Percentiles rank a stretch among this genome's conserved stretches.
phyloP scores from a whole-genome alignment of 495 filamentous ascomycete genomes.

The Aspergillus conjunctus region DNA sequence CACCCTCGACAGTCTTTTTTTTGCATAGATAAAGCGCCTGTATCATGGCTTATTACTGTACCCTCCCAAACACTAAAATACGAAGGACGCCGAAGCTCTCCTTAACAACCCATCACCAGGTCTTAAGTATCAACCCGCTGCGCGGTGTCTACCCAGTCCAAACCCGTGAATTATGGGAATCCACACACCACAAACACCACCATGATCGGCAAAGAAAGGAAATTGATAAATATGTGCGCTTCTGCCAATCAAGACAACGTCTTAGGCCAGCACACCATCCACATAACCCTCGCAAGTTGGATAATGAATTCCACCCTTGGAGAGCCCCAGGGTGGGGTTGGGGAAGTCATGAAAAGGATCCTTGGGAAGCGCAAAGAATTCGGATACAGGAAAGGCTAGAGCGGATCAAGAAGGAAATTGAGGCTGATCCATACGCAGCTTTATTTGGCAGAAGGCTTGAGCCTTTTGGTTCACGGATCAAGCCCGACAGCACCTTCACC shows the following conservation, averaged over 20 bases:
- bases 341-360: conserved; percentile 14
- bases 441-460: conserved; percentile 45
- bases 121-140: background rate
- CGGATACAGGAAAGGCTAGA: conserved; percentile 33
- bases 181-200: conserved; percentile 5
- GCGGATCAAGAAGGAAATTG: conserved; percentile 38
- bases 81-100: background rate
- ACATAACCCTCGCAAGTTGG: background rate
- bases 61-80: background rate
- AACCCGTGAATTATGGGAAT: conserved; percentile 10
- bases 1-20: background rate
- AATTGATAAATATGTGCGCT: conserved; percentile 24
- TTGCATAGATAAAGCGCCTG: background rate
- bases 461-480: conserved; percentile 22
- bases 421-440: conserved; percentile 43
- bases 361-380: conserved; percentile 27
- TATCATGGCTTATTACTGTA: background rate
- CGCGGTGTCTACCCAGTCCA: background rate
- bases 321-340: conserved; percentile 16
- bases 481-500: conserved; percentile 26
- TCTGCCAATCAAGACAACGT: conserved; percentile 18
- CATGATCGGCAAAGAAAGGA: conserved; percentile 9
- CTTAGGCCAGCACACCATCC: conserved; percentile 16
- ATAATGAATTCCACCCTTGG: conserved; percentile 14
- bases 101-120: background rate